Conservation (phyloP, 23 red algal species). For the Gracilaria gracilis region DNA sequence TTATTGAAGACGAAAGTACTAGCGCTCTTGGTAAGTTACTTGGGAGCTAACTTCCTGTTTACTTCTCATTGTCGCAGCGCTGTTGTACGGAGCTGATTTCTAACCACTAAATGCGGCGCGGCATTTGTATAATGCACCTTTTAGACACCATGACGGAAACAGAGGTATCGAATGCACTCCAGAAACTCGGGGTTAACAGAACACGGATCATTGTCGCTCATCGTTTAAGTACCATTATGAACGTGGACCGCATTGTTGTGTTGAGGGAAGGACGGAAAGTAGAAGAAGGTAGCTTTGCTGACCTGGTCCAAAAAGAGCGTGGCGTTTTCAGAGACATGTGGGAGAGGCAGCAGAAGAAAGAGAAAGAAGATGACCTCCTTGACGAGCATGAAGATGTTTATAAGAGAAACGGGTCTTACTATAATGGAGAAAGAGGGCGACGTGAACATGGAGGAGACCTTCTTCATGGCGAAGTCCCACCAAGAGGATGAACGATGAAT, state of each 20-base stretch:
- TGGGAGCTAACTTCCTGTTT: not conserved
- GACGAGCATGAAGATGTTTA: not conserved
- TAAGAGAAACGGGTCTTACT: slow-evolving; percentile 13
- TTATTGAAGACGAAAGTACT: slow-evolving; percentile 89
- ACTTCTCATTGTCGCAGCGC: not conserved
- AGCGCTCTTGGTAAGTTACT: slow-evolving; percentile 77
- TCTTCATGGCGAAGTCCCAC: slow-evolving; percentile 13
- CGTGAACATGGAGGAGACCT: slow-evolving; percentile 30
- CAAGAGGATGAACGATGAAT: slow-evolving; percentile 15
- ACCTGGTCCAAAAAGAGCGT: slow-evolving; percentile 60
- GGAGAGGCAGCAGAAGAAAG: slow-evolving; percentile 62
- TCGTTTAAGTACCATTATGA: slow-evolving; percentile 90
- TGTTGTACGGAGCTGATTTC: not conserved
- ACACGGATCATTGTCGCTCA: slow-evolving; percentile 94
- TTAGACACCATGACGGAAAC: slow-evolving; percentile 91
- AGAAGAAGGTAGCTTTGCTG: slow-evolving; percentile 81
- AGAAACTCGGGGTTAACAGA: slow-evolving; percentile 76
- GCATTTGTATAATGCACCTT: not conserved
- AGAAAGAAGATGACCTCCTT: slow-evolving; percentile 28
- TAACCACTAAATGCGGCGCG: not conserved
- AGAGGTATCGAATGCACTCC: slow-evolving; percentile 89
- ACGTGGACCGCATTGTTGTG: slow-evolving; percentile 93
- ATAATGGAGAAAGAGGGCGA: slow-evolving; percentile 24
- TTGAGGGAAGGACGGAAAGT: slow-evolving; percentile 75
- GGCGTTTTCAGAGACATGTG: slow-evolving; percentile 66